phyloP scores from a whole-genome alignment of 768 basidiomycete species.

The Boletus tomentosulus region DNA sequence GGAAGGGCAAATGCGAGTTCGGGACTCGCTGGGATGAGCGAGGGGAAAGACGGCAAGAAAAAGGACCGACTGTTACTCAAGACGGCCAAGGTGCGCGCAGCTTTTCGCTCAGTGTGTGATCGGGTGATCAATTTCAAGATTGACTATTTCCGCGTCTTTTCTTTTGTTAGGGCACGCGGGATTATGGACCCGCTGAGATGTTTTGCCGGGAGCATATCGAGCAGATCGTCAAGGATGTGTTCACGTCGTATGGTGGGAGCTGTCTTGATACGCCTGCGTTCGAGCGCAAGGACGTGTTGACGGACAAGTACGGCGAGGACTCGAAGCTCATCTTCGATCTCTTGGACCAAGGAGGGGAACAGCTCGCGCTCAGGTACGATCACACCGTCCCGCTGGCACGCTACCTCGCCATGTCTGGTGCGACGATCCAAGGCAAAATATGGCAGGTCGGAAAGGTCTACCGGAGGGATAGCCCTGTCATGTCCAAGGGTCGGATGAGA shows the following conservation, averaged over 20 bases:
- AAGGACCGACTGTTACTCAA: conserved; percentile 76
- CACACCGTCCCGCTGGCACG: conserved; percentile 96
- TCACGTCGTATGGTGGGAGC: conserved; percentile 83
- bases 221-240: conserved; percentile 79
- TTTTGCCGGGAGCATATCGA: conserved; percentile 90
- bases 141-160: background rate
- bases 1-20: conserved; percentile 26
- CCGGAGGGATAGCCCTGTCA: conserved; percentile 91
- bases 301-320: conserved; percentile 98
- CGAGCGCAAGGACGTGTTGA: conserved; percentile 92
- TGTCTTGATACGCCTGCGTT: conserved; percentile 98
- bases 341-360: conserved; percentile 95
- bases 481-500: conserved; percentile 97
- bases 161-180: conserved; percentile 74
- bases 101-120: background rate
- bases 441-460: conserved; percentile 99
- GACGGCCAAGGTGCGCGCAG: conserved; percentile 75
- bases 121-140: background rate
- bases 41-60: conserved; percentile 53
- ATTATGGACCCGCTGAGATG: conserved; percentile 92
- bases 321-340: conserved; percentile 96
- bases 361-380: conserved; percentile 91
- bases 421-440: conserved; percentile 73
- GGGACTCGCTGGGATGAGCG: conserved; percentile 27
- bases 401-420: conserved; percentile 93